Base-by-base conservation (phyloP, 2,329 filamentous ascomycete species). In the Dothistroma pini region DNA sequence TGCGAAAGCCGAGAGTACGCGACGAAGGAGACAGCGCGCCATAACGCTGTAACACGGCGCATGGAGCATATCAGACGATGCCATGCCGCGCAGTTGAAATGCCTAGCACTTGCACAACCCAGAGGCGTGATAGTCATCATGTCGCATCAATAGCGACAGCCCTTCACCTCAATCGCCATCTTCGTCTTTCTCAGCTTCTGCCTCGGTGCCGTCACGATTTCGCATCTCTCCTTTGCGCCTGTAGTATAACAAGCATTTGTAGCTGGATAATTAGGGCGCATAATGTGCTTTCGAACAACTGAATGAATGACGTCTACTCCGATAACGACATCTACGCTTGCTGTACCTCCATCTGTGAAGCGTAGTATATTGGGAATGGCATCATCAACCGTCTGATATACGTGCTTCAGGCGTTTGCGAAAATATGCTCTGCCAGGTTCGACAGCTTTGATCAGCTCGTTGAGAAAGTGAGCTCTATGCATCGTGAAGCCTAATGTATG, bases 261-360 rank as follows among this genome's bases (percentile, higher is more conserved):
- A 2, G 78, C 75, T 0, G 80, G 78, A 60, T 80, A 72, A 29
- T 75, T 72, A 2, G 76, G 69, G 0, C 83, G 84, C 2, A 87
- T 74, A 5, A 89, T 70, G 16, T 83, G 69, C 34, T 80, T 70
- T 4, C 86, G 77, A 4, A 83, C 77, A 2, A 77, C 75, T 0
- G 81, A 84, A 68, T 84, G 84, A 69, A 89, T 85, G 0, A 86
- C 86, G 70, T 89, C 86, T 69, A 83, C 86, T 4, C 84, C 85
- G 59, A 89, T 77, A 0, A 85, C 81, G 1, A 77, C 78, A 61
- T 75, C 75, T 38, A 79, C 78, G 49, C 35, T 74, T 68, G 76
- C 79, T 0, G 68, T 74, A 0, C 71, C 75, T 0, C 80, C 80
- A 67, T 84, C 81, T 0, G 70, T 65, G 59, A 84, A 79, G 8